A percentile compares a stretch with the other conserved stretches of the same genome.
Evolutionary conservation across 2,329 filamentous ascomycete genomes (phyloP).

Genomic region (Pseudopithomyces chartarum): DNA sequence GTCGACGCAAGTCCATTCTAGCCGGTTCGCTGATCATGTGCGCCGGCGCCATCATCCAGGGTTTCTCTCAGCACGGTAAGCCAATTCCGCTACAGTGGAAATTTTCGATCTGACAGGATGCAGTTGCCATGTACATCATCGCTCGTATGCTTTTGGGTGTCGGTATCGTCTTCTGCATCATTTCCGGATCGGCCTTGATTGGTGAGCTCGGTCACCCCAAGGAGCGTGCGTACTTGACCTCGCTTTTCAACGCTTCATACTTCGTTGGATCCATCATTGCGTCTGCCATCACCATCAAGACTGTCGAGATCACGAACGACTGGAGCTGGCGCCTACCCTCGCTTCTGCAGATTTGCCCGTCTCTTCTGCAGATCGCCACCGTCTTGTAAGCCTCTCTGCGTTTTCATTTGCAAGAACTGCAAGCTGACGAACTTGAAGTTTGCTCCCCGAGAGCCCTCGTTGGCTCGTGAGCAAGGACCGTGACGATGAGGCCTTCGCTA

Average conservation of each 20-base stretch:
- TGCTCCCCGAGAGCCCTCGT: conserved; percentile 51
- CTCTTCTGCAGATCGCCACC: conserved; percentile 49
- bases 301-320: conserved; percentile 46
- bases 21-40: conserved; percentile 63
- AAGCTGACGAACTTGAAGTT: conserved; percentile 15
- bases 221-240: conserved; percentile 64
- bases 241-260: conserved; percentile 65
- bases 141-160: conserved; percentile 65
- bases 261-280: conserved; percentile 58
- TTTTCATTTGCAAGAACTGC: background rate
- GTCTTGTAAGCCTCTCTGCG: conserved; percentile 31
- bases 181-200: conserved; percentile 62
- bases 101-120: conserved; percentile 1
- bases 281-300: conserved; percentile 57
- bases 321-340: conserved; percentile 60
- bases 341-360: conserved; percentile 56
- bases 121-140: conserved; percentile 63
- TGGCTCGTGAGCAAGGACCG: conserved; percentile 58
- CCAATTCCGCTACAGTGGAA: background rate
- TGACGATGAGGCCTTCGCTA: conserved; percentile 49
- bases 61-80: conserved; percentile 48
- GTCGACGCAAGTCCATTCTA: conserved; percentile 62
- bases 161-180: conserved; percentile 65
- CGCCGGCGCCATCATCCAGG: conserved; percentile 64
- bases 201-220: conserved; percentile 66